These are phyloP conservation scores for Plasmopara muralis DNA, from an alignment of 352 stramenopile genomes.

Conservation along the genomic window DNA sequence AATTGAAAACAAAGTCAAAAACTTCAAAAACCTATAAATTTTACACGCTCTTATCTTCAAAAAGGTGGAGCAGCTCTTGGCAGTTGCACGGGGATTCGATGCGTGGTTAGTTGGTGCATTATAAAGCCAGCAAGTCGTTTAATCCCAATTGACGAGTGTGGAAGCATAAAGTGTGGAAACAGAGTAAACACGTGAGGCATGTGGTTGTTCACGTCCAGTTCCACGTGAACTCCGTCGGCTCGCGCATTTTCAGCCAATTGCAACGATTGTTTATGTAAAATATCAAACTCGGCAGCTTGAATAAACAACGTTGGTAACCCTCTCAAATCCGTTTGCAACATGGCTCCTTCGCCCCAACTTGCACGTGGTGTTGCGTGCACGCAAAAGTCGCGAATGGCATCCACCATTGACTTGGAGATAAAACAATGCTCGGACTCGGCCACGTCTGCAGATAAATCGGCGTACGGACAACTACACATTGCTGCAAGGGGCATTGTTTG, in stretches of 20 bases:
- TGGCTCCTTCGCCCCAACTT: constrained; percentile 32
- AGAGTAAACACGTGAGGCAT: constrained; percentile 63
- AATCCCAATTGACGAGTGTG: constrained; percentile 39
- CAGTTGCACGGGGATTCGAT: constrained; percentile 20
- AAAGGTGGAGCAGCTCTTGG: constrained; percentile 18
- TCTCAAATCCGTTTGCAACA: constrained; percentile 35
- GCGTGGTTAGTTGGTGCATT: constrained; percentile 19
- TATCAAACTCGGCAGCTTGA: constrained; percentile 40
- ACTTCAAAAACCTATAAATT: not conserved
- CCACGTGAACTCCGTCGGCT: constrained; percentile 20
- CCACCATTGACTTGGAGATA: constrained; percentile 33
- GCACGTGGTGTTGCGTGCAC: constrained; percentile 6
- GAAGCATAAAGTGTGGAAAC: constrained; percentile 41
- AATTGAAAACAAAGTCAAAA: not conserved
- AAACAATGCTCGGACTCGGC: constrained; percentile 38
- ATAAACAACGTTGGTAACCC: constrained; percentile 40
- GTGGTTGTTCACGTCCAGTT: constrained; percentile 43
- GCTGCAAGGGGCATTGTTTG: constrained; percentile 26
- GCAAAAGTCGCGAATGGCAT: constrained; percentile 33
- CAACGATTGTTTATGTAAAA: constrained; percentile 36
- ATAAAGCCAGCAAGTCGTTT: constrained; percentile 38
- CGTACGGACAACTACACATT: constrained; percentile 43
- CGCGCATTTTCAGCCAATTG: constrained; percentile 29
- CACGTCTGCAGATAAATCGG: constrained; percentile 31
- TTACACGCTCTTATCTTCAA: constrained; percentile 5